A percentile compares a stretch with the other conserved stretches of the same genome.
These are phyloP conservation scores for Dichomitus squalens DNA, from an alignment of 1,284 basidiomycete genomes.

Conservation along the genomic window DNA sequence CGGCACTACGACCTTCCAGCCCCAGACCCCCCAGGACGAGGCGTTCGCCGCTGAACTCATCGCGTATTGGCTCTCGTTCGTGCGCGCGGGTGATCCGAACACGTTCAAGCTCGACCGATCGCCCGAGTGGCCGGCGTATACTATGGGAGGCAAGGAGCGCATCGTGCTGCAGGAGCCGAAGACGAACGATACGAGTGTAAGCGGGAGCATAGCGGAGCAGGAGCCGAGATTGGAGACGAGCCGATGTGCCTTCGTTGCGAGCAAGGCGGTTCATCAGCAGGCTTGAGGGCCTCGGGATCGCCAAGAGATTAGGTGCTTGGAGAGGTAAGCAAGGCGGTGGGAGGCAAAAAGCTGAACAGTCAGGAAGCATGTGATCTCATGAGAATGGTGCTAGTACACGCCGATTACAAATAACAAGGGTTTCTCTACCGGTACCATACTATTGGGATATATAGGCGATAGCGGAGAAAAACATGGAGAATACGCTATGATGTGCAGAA, in stretches of 20 bases:
- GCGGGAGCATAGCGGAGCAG: conserved; percentile 46
- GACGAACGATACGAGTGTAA: conserved; percentile 31
- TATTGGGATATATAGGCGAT: too few species aligned
- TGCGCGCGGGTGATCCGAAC: conserved; percentile 53
- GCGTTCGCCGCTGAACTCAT: conserved; percentile 58
- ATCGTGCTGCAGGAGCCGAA: conserved; percentile 49
- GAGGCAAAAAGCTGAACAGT: too few species aligned
- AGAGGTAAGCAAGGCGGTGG: too few species aligned
- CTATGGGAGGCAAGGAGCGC: conserved; percentile 31
- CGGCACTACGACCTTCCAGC: conserved; percentile 45
- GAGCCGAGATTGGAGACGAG: conserved; percentile 41
- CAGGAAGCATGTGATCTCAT: too few species aligned
- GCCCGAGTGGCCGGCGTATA: conserved; percentile 45
- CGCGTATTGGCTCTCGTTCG: conserved; percentile 64
- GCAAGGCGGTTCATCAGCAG: conserved; percentile 25
- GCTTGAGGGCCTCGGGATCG: conserved; percentile 5
- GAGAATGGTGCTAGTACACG: too few species aligned
- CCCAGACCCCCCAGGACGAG: conserved; percentile 42
- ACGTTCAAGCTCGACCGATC: conserved; percentile 50
- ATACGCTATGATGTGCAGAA: too few species aligned
- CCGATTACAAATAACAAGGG: too few species aligned
- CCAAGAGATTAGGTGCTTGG: too few species aligned
- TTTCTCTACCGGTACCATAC: too few species aligned
- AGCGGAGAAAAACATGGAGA: too few species aligned
- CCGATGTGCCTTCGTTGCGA: conserved; percentile 32